Conservation (phyloP, 1,139 yeast species). For the Sugiyamaella japonica region DNA sequence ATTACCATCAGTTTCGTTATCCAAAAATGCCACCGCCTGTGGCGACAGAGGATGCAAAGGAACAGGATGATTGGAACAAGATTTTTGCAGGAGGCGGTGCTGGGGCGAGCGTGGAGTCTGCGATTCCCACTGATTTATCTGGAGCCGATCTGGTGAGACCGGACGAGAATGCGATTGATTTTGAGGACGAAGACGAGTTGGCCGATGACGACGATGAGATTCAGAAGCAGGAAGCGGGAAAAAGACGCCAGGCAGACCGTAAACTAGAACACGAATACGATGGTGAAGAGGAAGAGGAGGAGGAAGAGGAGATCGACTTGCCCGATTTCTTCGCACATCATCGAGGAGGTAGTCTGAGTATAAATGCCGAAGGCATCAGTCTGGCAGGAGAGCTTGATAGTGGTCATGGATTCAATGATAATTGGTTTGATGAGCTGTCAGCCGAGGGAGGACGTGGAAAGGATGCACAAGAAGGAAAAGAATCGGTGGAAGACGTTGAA, state of each 20-base stretch:
- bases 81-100: slow-evolving; percentile 29
- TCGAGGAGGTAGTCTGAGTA: slow-evolving; percentile 15
- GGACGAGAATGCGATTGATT: slow-evolving; percentile 93
- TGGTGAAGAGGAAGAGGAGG: slow-evolving; percentile 6
- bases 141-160: slow-evolving; percentile 52
- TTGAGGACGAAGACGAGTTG: slow-evolving; percentile 90
- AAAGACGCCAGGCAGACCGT: not conserved
- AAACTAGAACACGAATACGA: slow-evolving; percentile 3
- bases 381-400: slow-evolving; percentile 15
- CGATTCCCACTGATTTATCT: slow-evolving; percentile 34
- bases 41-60: slow-evolving; percentile 26
- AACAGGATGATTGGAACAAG: slow-evolving; percentile 33
- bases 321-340: slow-evolving; percentile 15
- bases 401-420: slow-evolving; percentile 16
- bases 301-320: slow-evolving; percentile 7
- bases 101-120: slow-evolving; percentile 28
- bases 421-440: slow-evolving; percentile 12
- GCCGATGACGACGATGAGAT: slow-evolving; percentile 62
- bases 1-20: not conserved
- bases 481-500: slow-evolving; percentile 26
- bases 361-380: slow-evolving; percentile 15
- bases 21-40: slow-evolving; percentile 11
- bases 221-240: slow-evolving; percentile 14
- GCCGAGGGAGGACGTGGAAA: slow-evolving; percentile 32
- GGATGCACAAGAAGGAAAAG: slow-evolving; percentile 39